Evolutionary conservation across 192 early-diverging fungal genomes (phyloP).

Genomic region (Podila horticola): DNA sequence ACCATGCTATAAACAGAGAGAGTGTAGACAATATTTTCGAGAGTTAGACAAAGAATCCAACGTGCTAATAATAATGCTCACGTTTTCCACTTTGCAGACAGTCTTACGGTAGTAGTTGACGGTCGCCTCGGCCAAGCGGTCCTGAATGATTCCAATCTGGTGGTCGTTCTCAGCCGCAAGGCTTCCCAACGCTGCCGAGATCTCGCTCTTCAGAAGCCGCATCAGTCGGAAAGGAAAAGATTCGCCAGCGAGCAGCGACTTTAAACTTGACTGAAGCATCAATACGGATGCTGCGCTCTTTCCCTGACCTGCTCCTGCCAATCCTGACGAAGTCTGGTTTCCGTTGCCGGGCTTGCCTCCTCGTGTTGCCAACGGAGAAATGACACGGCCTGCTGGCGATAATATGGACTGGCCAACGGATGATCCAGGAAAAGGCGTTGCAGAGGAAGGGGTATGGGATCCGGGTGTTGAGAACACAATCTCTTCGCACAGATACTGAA

Average conservation of each 20-base stretch:
- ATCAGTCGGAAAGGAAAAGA: slow-evolving; percentile 33
- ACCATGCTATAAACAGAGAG: slow-evolving; percentile 26
- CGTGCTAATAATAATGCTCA: not conserved
- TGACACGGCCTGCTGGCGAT: slow-evolving; percentile 20
- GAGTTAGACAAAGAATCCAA: not conserved
- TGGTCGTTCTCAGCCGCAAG: slow-evolving; percentile 30
- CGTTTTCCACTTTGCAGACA: not conserved
- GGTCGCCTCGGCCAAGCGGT: slow-evolving; percentile 19
- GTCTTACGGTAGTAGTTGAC: slow-evolving; percentile 37
- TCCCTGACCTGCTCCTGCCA: not conserved
- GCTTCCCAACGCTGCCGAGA: slow-evolving; percentile 24
- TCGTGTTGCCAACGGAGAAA: slow-evolving; percentile 32
- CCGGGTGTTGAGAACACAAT: slow-evolving; percentile 33
- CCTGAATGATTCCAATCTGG: slow-evolving; percentile 35
- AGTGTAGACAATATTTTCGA: not conserved
- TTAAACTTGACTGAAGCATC: slow-evolving; percentile 38
- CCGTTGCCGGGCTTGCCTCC: slow-evolving; percentile 7
- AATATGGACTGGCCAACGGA: slow-evolving; percentile 7
- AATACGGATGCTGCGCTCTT: slow-evolving; percentile 25
- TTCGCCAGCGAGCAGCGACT: slow-evolving; percentile 42
- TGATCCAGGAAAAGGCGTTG: not conserved
- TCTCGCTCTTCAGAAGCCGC: slow-evolving; percentile 32
- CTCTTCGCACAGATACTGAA: slow-evolving; percentile 46
- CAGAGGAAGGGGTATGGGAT: not conserved
- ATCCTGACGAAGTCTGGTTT: not conserved